phyloP scores from a whole-genome alignment of 2,329 filamentous ascomycete genomes.

The Aspergillus sp. region DNA sequence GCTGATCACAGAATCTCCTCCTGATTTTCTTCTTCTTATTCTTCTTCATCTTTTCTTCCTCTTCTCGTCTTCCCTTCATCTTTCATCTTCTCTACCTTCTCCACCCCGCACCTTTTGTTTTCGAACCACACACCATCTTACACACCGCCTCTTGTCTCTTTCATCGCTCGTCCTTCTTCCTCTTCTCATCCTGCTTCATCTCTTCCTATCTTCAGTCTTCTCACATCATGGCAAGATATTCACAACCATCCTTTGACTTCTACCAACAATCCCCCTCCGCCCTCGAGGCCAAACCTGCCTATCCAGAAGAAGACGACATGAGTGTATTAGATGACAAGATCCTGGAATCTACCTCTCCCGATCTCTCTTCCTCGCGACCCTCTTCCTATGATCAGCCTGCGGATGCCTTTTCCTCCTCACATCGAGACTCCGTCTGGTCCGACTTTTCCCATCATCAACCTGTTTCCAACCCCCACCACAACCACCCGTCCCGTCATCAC shows the following conservation, averaged over 20 bases:
- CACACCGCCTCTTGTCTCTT: constrained; percentile 8
- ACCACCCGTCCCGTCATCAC: constrained; percentile 32
- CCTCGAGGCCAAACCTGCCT: constrained; percentile 41
- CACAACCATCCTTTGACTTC: constrained; percentile 42
- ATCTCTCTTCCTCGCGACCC: constrained; percentile 47
- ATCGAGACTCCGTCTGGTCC: constrained; percentile 51
- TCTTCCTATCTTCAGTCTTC: constrained; percentile 3
- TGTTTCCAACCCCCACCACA: constrained; percentile 36
- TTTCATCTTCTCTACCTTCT: not conserved
- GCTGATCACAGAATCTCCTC: not conserved
- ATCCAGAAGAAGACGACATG: constrained; percentile 52
- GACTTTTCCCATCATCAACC: constrained; percentile 36
- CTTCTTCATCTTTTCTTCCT: not conserved
- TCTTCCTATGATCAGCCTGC: constrained; percentile 46
- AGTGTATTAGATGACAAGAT: constrained; percentile 50
- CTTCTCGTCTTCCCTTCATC: too few species aligned
- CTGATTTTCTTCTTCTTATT: constrained; percentile 2
- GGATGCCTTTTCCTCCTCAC: constrained; percentile 54
- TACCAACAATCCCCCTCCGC: constrained; percentile 44
- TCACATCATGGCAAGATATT: constrained; percentile 43
- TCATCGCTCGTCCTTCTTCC: constrained; percentile 11
- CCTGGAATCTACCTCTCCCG: constrained; percentile 48
- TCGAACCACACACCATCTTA: constrained; percentile 10
- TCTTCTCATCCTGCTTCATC: constrained; percentile 7
- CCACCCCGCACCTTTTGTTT: constrained; percentile 4